These are phyloP conservation scores for Bryoerythrophyllum caledonicum DNA, from an alignment of 225 moss, liverwort and hornwort genomes.

Conservation along the genomic window DNA sequence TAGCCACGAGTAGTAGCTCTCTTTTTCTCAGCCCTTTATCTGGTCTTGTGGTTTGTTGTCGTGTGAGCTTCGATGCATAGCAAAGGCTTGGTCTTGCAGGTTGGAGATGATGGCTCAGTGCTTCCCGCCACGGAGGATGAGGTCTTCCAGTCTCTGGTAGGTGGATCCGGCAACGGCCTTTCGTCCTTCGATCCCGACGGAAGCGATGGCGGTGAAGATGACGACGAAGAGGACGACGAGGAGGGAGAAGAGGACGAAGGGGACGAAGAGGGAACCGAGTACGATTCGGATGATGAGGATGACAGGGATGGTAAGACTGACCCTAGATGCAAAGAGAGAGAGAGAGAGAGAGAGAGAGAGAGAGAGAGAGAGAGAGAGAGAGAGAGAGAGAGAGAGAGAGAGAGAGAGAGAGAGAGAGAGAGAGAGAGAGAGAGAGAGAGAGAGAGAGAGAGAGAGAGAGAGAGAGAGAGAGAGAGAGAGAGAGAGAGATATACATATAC, in stretches of 20 bases:
- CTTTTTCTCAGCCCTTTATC: neutral
- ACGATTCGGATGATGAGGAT: slow-evolving; percentile 66
- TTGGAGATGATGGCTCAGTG: slow-evolving; percentile 76
- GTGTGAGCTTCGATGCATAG: slow-evolving; percentile 24
- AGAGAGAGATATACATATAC: neutral
- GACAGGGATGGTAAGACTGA: slow-evolving; percentile 63
- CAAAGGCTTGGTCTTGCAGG: slow-evolving; percentile 57
- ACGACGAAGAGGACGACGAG: slow-evolving; percentile 52
- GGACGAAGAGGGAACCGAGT: slow-evolving; percentile 50
- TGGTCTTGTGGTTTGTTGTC: neutral
- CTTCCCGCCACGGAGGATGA: slow-evolving; percentile 72
- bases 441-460: no score
- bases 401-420: no score
- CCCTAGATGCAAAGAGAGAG: neutral
- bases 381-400: no score
- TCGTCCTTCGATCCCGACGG: slow-evolving; percentile 51
- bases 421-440: no score
- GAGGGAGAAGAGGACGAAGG: slow-evolving; percentile 57
- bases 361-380: no score
- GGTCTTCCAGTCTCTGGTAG: slow-evolving; percentile 53
- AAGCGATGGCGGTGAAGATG: slow-evolving; percentile 55
- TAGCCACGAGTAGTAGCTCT: neutral
- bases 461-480: neutral
- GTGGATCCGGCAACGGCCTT: slow-evolving; percentile 55
- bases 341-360: neutral